A percentile compares a stretch with the other conserved stretches of the same genome.
These are phyloP conservation scores for Globisporangium irregulare DNA, from an alignment of 352 stramenopile genomes.

Conservation along the genomic window DNA sequence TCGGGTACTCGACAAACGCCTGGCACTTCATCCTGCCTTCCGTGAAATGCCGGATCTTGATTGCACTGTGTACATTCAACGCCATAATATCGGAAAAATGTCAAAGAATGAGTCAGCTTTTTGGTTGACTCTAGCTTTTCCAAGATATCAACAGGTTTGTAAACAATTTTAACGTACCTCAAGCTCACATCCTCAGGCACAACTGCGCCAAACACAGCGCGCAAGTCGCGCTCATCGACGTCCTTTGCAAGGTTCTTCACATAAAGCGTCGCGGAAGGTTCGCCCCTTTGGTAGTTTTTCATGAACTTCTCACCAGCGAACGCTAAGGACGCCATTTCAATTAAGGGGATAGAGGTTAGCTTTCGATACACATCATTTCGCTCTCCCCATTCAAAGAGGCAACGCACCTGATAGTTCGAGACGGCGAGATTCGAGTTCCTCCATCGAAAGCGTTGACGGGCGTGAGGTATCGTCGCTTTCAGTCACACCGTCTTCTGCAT, in stretches of 20 bases:
- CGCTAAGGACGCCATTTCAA: constrained; percentile 13
- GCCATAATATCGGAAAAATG: background rate
- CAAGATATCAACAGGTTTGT: background rate
- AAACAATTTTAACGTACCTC: constrained; percentile 7
- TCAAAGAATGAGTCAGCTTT: background rate
- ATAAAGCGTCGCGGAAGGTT: constrained; percentile 60
- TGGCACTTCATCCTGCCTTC: constrained; percentile 84
- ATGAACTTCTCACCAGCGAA: constrained; percentile 53
- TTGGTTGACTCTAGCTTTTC: background rate
- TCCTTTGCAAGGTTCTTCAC: constrained; percentile 78
- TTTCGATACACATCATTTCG: background rate
- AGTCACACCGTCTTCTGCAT: background rate
- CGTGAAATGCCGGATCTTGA: constrained; percentile 71
- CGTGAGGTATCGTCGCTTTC: background rate
- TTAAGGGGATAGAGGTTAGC: background rate
- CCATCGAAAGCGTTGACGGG: background rate
- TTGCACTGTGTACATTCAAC: constrained; percentile 22
- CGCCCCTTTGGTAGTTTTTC: constrained; percentile 61
- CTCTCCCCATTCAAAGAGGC: background rate
- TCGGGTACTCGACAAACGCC: constrained; percentile 76
- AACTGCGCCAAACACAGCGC: constrained; percentile 45
- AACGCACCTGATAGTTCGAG: constrained; percentile 14
- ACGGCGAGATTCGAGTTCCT: constrained; percentile 9
- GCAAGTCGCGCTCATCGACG: constrained; percentile 41
- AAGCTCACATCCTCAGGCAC: constrained; percentile 20